Evolutionary conservation across 2,329 filamentous ascomycete genomes (phyloP).

Genomic region (Fusarium guadeloupense): DNA sequence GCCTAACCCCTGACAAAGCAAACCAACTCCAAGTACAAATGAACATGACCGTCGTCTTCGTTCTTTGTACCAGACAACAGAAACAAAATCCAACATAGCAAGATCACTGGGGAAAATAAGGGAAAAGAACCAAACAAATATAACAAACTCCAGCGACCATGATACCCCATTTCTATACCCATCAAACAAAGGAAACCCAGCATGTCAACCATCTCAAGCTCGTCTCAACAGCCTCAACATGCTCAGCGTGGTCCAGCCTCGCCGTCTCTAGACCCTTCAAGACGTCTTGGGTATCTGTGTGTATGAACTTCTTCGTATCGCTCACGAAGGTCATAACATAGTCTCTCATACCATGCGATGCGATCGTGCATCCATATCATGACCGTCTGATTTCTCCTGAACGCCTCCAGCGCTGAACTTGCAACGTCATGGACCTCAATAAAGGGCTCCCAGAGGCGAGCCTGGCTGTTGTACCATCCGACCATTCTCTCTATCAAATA

Average conservation of each 20-base stretch:
- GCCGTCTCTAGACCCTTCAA: not conserved
- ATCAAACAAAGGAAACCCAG: not conserved
- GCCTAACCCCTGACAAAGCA: not conserved
- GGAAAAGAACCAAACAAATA: not conserved
- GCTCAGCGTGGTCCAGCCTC: not conserved
- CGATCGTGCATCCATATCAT: slow-evolving; percentile 7
- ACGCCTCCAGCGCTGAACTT: not conserved
- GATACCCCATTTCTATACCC: not conserved
- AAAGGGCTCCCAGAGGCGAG: not conserved
- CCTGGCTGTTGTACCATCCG: not conserved
- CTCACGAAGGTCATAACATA: not conserved
- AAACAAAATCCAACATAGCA: not conserved
- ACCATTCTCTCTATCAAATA: too few relatives aligned
- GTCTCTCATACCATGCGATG: slow-evolving; percentile 17
- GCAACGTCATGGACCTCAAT: not conserved
- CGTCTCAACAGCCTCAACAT: not conserved
- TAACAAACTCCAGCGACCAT: not conserved
- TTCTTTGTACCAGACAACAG: not conserved
- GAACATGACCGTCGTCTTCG: not conserved
- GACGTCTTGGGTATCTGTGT: not conserved
- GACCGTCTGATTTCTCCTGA: not conserved
- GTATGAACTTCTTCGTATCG: not conserved
- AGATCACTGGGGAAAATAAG: not conserved
- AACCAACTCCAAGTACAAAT: not conserved
- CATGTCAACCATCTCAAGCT: not conserved